A percentile compares a stretch with the other conserved stretches of the same genome.
These are phyloP conservation scores for Fusarium sambucinum DNA, from an alignment of 2,329 filamentous ascomycete genomes.

Conservation along the genomic window DNA sequence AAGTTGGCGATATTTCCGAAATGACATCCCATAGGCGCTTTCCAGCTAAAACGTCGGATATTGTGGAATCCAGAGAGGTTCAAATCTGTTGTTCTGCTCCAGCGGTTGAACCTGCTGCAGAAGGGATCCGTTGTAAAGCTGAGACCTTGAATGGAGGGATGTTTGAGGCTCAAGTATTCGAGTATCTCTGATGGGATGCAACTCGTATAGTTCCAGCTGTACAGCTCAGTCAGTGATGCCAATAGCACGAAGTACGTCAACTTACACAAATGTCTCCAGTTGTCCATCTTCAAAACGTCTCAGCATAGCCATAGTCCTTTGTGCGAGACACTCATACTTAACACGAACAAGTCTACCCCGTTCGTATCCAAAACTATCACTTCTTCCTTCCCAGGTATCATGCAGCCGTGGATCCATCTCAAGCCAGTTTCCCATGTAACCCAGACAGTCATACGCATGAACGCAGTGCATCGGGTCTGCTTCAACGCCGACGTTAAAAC, in stretches of 20 bases:
- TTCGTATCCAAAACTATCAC: neutral
- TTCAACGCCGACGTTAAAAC: neutral
- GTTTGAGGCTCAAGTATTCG: neutral
- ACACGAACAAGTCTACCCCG: neutral
- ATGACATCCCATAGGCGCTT: constrained; percentile 7
- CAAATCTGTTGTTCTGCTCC: neutral
- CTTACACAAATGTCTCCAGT: neutral
- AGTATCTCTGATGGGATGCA: constrained; percentile 2
- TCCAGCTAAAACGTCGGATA: neutral
- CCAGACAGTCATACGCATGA: constrained; percentile 1
- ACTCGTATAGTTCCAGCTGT: neutral
- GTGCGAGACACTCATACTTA: constrained; percentile 16
- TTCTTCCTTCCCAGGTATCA: neutral
- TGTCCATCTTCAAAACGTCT: neutral
- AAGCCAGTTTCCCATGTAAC: neutral
- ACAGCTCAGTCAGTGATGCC: accelerated
- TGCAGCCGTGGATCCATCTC: neutral
- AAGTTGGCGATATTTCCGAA: neutral
- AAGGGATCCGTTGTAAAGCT: constrained; percentile 3
- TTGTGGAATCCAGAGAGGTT: neutral
- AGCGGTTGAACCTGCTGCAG: constrained; percentile 12
- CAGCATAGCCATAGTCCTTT: neutral
- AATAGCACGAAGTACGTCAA: accelerated
- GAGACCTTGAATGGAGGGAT: neutral
- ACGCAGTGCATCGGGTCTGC: neutral